These are phyloP conservation scores for Tinospora cordifolia DNA, from an alignment of 164 flowering plant genomes.

Conservation along the genomic window DNA sequence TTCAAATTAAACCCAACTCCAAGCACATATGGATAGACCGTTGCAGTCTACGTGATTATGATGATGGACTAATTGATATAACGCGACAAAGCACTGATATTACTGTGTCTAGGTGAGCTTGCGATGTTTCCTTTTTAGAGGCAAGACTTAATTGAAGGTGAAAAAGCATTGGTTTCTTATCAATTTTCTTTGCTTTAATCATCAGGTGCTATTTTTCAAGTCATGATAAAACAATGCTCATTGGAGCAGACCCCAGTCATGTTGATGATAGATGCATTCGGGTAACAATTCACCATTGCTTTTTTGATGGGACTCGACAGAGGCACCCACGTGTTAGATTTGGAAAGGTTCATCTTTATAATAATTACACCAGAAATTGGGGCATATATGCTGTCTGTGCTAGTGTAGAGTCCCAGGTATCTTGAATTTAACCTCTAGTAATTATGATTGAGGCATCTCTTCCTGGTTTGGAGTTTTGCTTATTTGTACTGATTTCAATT, in stretches of 20 bases:
- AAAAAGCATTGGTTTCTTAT: background rate
- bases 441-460: background rate
- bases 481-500: background rate
- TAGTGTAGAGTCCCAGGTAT: conserved; percentile 82
- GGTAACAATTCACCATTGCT: conserved; percentile 87
- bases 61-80: conserved; percentile 86
- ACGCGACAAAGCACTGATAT: conserved; percentile 77
- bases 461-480: background rate
- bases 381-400: conserved; percentile 85
- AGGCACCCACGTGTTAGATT: conserved; percentile 87
- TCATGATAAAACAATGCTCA: conserved; percentile 85
- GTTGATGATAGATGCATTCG: conserved; percentile 67
- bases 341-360: conserved; percentile 78
- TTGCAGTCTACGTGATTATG: conserved; percentile 71
- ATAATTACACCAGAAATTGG: conserved; percentile 84
- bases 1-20: conserved; percentile 83
- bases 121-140: background rate
- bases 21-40: conserved; percentile 89
- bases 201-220: conserved; percentile 60
- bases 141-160: background rate
- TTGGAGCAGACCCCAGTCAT: conserved; percentile 76
- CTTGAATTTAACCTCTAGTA: background rate
- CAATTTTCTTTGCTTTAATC: background rate
- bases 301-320: conserved; percentile 79
- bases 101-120: conserved; percentile 62